Evolutionary conservation across 2,329 filamentous ascomycete genomes (phyloP).

Genomic region (Fusarium bactridioides): DNA sequence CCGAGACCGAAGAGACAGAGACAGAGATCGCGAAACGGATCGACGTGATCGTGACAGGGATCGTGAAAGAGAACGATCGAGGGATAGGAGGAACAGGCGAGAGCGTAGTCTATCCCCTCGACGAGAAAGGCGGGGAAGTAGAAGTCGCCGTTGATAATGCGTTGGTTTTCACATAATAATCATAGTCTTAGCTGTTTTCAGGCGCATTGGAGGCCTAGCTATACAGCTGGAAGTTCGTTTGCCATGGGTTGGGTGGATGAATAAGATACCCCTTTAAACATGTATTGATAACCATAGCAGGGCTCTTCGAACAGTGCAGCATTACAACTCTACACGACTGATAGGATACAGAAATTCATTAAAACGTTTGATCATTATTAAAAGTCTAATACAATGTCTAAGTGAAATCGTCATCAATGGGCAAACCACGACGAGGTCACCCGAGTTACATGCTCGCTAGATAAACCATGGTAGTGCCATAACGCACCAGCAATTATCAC

Average conservation of each 20-base stretch:
- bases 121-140: slow-evolving; percentile 49
- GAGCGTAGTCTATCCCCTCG: slow-evolving; percentile 47
- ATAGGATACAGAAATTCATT: neutral
- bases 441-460: slow-evolving; percentile 21
- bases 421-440: slow-evolving; percentile 37
- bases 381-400: slow-evolving; percentile 32
- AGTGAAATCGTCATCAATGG: slow-evolving; percentile 22
- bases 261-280: slow-evolving; percentile 29
- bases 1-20: slow-evolving; percentile 46
- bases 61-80: slow-evolving; percentile 29
- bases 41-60: slow-evolving; percentile 36
- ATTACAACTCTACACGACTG: neutral
- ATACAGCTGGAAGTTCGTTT: neutral
- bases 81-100: slow-evolving; percentile 37
- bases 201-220: neutral
- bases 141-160: slow-evolving; percentile 52
- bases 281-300: neutral
- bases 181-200: neutral
- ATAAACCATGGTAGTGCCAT: slow-evolving; percentile 36
- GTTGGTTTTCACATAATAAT: neutral
- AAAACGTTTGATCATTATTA: slow-evolving; percentile 29
- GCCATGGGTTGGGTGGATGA: neutral
- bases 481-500: slow-evolving; percentile 40
- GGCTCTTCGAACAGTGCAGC: neutral
- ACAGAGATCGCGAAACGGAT: slow-evolving; percentile 45